phyloP scores from a whole-genome alignment of 371 early-diverging fungal species.

The Antonospora locustae region DNA sequence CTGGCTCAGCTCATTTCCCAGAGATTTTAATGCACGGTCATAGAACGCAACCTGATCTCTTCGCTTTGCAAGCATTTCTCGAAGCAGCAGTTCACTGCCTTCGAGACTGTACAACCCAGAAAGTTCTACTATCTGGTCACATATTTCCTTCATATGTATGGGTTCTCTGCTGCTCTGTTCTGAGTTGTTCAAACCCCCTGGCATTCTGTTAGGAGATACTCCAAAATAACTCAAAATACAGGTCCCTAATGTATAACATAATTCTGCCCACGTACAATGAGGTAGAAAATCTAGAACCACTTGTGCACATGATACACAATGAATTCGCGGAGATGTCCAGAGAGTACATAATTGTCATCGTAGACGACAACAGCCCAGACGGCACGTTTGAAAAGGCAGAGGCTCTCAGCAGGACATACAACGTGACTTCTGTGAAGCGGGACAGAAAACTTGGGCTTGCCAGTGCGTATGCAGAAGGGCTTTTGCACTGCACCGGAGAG shows the following conservation, averaged over 20 bases:
- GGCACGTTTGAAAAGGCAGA: constrained; percentile 80
- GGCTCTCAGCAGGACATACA: constrained; percentile 57
- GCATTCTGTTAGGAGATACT: no score
- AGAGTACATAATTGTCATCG: constrained; percentile 82
- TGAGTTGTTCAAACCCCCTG: no score
- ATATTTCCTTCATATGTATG: no score
- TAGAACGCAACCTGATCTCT: no score
- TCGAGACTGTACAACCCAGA: no score
- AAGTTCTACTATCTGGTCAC: no score
- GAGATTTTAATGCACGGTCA: no score
- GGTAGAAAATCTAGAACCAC: constrained; percentile 78
- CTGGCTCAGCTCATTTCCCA: no score
- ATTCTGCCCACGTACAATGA: constrained; percentile 91
- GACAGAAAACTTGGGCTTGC: constrained; percentile 86
- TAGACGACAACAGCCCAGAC: constrained; percentile 95
- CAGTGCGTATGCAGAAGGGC: constrained; percentile 84
- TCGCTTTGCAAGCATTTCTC: no score
- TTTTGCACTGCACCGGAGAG: constrained; percentile 75
- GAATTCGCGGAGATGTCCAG: constrained; percentile 64
- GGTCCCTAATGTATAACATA: constrained; percentile 41
- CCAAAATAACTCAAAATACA: no score
- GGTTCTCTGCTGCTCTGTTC: no score
- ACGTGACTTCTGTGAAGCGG: constrained; percentile 66
- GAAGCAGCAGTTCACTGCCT: no score
- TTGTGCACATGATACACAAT: constrained; percentile 71